These are phyloP conservation scores for Ophiocordyceps unilateralis DNA, from an alignment of 2,329 filamentous ascomycete species.

Conservation along the genomic window DNA sequence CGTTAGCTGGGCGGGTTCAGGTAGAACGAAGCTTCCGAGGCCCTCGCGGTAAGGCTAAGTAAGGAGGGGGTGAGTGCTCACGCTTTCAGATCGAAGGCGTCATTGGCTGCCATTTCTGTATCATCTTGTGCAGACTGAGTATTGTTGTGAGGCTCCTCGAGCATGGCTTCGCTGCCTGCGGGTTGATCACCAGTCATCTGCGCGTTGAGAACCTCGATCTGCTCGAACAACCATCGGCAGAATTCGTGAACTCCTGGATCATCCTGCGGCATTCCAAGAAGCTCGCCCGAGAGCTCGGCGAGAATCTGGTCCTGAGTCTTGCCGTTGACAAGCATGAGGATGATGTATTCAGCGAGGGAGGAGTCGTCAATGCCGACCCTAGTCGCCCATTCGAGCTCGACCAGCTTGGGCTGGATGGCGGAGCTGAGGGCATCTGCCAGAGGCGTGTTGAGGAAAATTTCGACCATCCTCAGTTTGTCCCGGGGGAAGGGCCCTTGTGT, in stretches of 20 bases:
- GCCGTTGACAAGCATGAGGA: conserved; percentile 91
- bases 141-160: conserved; percentile 18
- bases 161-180: conserved; percentile 10
- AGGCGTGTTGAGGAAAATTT: conserved; percentile 61
- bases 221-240: conserved; percentile 82
- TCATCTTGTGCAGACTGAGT: conserved; percentile 34
- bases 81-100: conserved; percentile 34
- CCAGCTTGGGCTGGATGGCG: conserved; percentile 76
- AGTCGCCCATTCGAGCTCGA: conserved; percentile 83
- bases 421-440: conserved; percentile 69
- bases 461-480: conserved; percentile 44
- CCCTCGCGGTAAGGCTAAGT: too few species aligned
- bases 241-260: conserved; percentile 73
- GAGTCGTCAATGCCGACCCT: conserved; percentile 56
- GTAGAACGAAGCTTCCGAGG: too few species aligned
- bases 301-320: conserved; percentile 86
- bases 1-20: background rate
- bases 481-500: background rate
- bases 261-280: conserved; percentile 66
- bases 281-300: conserved; percentile 69
- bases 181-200: conserved; percentile 37
- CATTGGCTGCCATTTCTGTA: conserved; percentile 52
- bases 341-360: conserved; percentile 86
- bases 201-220: conserved; percentile 51
- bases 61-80: conserved; percentile 25